These are phyloP conservation scores for Pythium phragmiticola DNA, from an alignment of 352 stramenopile genomes.

Conservation along the genomic window DNA sequence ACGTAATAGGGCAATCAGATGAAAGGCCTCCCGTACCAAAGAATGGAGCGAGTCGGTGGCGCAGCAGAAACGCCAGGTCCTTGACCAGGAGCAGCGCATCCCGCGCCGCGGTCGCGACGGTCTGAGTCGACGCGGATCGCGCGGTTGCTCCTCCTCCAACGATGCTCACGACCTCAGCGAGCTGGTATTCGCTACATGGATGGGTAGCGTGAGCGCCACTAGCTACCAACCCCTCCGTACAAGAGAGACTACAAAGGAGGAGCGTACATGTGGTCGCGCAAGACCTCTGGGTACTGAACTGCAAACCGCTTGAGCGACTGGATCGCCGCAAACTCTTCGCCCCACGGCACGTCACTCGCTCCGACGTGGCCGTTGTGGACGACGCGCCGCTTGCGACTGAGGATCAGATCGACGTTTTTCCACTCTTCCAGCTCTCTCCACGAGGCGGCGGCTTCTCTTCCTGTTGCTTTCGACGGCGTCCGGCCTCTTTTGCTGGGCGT, in stretches of 20 bases:
- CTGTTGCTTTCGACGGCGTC: neutral
- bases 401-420: slow-evolving; percentile 55
- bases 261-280: slow-evolving; percentile 56
- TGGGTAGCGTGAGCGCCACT: neutral
- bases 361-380: slow-evolving; percentile 42
- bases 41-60: slow-evolving; percentile 44
- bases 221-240: neutral
- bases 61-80: slow-evolving; percentile 56
- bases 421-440: slow-evolving; percentile 53
- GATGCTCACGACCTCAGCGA: slow-evolving; percentile 20
- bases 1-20: neutral
- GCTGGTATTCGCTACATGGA: slow-evolving; percentile 13
- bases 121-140: neutral
- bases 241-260: neutral
- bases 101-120: slow-evolving; percentile 22
- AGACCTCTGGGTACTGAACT: slow-evolving; percentile 45
- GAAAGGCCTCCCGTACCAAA: slow-evolving; percentile 32
- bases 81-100: slow-evolving; percentile 53
- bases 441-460: slow-evolving; percentile 10
- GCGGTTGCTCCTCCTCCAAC: neutral
- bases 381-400: slow-evolving; percentile 51
- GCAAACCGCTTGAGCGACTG: slow-evolving; percentile 67
- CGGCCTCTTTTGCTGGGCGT: neutral
- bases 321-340: slow-evolving; percentile 58
- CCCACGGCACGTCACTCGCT: slow-evolving; percentile 49